Base-by-base conservation (phyloP, 352 stramenopile species). In the Saprolegnia parasitica region DNA sequence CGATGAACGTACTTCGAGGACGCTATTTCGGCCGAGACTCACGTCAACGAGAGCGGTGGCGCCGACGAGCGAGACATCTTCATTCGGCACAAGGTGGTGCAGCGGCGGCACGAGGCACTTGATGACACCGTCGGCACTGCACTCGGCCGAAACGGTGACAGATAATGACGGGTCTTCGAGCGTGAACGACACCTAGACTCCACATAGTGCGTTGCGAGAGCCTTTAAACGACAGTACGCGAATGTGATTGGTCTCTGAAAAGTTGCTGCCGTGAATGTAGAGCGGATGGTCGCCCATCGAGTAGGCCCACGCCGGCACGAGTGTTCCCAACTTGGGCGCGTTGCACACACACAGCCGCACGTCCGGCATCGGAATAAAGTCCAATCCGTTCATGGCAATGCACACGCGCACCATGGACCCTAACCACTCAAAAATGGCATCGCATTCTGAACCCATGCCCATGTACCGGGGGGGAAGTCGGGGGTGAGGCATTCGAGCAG, bases 391-490 rank as follows among this genome's bases (percentile, higher is more conserved):
- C 63, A 70, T 70, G 18, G 63, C 63, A 29, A 70, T 70, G 18
- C 35, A 26, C 24, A 70, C 55, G n/a, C 24, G 62, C 16, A 68
- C 62, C 8, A 68, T 46, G 11, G 62, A 61, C 1, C 62, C 62
- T 66, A 66, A 21, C 24, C 20, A 3, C 21, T 16, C 39, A 46
- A 15, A 8, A 8, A 46, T 46, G 39, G 8, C 39, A 46, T 15
- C n/a, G n/a, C n/a, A n/a, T n/a, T n/a, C n/a, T 52, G 18, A 52
- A 47, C 21, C 10, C 16, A 42, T 16, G 16, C 39, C 32, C 4
- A 52, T 8, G 18, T 65, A 67, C 61, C 61, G 20, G 63, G 63
- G n/a, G 63, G 63, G n/a, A 70, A 70, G 62, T 70, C 63, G 21
- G 63, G 63, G 9, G 63, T 24, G 21, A 37, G 61, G 24, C 63